Base-by-base conservation (phyloP, 169 alveolate species). In the Plasmodium vinckei region DNA sequence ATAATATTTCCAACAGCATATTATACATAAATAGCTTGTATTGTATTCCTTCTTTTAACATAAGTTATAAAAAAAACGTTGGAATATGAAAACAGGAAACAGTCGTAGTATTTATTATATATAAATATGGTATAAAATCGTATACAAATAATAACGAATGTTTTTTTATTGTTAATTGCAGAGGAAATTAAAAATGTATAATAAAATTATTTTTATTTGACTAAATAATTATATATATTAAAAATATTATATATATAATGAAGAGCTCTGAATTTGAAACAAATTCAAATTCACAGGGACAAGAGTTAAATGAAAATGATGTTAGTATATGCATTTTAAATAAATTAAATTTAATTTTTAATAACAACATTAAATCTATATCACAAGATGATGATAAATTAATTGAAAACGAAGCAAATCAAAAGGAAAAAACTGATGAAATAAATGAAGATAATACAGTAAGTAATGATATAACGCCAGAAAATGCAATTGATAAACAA, bases 281-380 rank as follows among this genome's bases (percentile, higher is more conserved):
- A 19, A 63, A 47, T 67, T 61, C 75, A 42, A 51, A 49, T 60
- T 25, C 73, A 15, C 47, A 65, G n/a, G 72, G 67, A 51, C 15
- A 39, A 23, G 90, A 82, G 13, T 15, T 56, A 82, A 68, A 44
- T 2, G 84, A 86, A 17, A 87, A 86, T 57, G 87, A 21, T 15
- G 60, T 86, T 59, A 86, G 69, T 51, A 59, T 68, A 27, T 86
- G 71, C 64, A 68, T 86, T 23, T 39, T 86, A 46, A 68, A 86
- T 47, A 86, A 86, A 59, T 54, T 86, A 42, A 68, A 44, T 39
- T 60, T 86, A 70, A 68, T 86, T 69, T 86, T 86, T 60, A 70
- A 86, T 56, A 86, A 86, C 39, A 60, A 86, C 39, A 86, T 70
- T 21, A 86, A 86, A 44, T 69, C 87, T 13, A 59, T 86, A 23